Percentiles rank a stretch among this genome's conserved stretches.
These are phyloP conservation scores for Mucor mucedo DNA, from an alignment of 371 early-diverging fungal species.

Conservation along the genomic window DNA sequence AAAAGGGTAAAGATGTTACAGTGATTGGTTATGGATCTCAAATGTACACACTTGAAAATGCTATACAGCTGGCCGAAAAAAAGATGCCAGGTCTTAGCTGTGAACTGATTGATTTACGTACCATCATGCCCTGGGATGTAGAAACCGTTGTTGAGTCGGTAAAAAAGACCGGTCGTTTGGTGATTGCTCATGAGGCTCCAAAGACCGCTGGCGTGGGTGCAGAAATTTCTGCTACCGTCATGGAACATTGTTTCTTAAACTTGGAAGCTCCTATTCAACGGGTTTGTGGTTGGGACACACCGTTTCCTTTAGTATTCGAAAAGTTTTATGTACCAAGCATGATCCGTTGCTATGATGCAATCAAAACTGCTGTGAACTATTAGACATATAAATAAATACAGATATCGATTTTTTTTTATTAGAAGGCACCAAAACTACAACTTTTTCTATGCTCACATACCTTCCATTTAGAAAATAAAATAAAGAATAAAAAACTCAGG, in stretches of 20 bases:
- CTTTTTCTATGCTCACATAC: no score
- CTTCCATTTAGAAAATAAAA: no score
- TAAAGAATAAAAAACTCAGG: no score
- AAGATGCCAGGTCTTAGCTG: slow-evolving; percentile 87
- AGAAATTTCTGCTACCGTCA: slow-evolving; percentile 92
- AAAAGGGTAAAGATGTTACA: slow-evolving; percentile 90
- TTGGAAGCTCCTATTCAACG: slow-evolving; percentile 89
- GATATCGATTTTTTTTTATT: no score
- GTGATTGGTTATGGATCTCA: slow-evolving; percentile 96
- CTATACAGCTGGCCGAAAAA: slow-evolving; percentile 87
- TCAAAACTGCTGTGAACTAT: slow-evolving; percentile 77
- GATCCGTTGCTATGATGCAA: slow-evolving; percentile 88
- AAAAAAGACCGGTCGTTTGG: slow-evolving; percentile 92
- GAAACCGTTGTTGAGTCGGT: slow-evolving; percentile 94
- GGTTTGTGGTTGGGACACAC: slow-evolving; percentile 92
- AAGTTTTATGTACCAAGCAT: slow-evolving; percentile 93
- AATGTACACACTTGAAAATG: slow-evolving; percentile 91
- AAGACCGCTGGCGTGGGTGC: slow-evolving; percentile 93
- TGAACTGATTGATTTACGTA: slow-evolving; percentile 94
- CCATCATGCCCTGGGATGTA: slow-evolving; percentile 93
- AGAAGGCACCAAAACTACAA: no score
- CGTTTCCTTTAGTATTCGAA: slow-evolving; percentile 96
- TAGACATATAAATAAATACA: slow-evolving; percentile 33
- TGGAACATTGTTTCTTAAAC: slow-evolving; percentile 84
- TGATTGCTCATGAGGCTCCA: slow-evolving; percentile 97